Evolutionary conservation across 75 land plant species (phyloP), one percentile per base, ranked within the genome.

Genomic region (Ceratopteris richardii): DNA sequence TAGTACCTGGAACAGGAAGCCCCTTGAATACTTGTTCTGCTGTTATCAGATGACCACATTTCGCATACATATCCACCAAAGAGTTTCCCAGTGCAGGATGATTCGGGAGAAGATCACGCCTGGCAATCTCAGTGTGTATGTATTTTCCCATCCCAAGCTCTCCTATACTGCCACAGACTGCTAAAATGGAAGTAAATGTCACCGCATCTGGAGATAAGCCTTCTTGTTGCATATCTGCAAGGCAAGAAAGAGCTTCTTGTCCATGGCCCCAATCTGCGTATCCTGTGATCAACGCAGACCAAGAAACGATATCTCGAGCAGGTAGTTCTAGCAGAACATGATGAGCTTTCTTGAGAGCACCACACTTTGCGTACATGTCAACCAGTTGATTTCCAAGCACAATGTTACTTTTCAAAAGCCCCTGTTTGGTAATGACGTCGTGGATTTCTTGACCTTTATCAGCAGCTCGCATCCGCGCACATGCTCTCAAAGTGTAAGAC

Each of bases 301-400:
- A 61, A 25, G 58, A 61, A n/a, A 61, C 63, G 19, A 47, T 18
- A 51, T 71, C 47, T 20, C 48, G 56, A 2, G 25, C 13, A 10
- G 22, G 1, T 7, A 71, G 16, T 0, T 6, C 16, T 18, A 57
- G 25, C 54, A 65, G 64, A 1, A 62, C 52, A 5, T 51, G n/a
- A 13, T 29, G 27, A 0, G 74, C 74, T 25, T 20, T 23, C 13
- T 65, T 60, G 37, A 65, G 19, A 14, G 68, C 54, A 1, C 70
- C 70, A 29, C 74, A 71, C 46, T 64, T 65, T 10, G 62, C 42
- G 51, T 71, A 71, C 69, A 65, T 71, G 21, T 71, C 74, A 24
- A 71, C 42, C 1, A 71, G 48, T 30, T 69, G 56, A 2, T 57
- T 62, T 23, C 69, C 74, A 9, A 72, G 0, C 13, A 58, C 44